These are phyloP conservation scores for Clohesyomyces aquaticus DNA, from an alignment of 495 filamentous ascomycete species.

Conservation along the genomic window DNA sequence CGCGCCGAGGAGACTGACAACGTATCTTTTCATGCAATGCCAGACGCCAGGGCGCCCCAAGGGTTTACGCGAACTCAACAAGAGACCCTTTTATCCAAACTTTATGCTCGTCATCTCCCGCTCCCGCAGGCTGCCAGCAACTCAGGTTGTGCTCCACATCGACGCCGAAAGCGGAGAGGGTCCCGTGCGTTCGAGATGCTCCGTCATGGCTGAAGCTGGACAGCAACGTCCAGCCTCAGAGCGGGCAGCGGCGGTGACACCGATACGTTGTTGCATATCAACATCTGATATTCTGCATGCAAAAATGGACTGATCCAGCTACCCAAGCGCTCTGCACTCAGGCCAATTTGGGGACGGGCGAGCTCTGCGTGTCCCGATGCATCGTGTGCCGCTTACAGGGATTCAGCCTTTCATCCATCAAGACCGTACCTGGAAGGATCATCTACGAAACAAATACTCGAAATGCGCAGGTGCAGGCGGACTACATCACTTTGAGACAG, in stretches of 20 bases:
- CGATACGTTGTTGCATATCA: not conserved
- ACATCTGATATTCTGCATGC: slow-evolving; percentile 11
- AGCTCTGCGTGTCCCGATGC: not conserved
- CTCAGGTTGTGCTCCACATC: slow-evolving; percentile 9
- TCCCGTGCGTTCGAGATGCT: not conserved
- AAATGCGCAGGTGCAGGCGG: slow-evolving; percentile 12
- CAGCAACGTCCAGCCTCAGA: not conserved
- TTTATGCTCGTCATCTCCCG: slow-evolving; percentile 42
- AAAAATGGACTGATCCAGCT: slow-evolving; percentile 15
- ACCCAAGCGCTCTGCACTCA: slow-evolving; percentile 11
- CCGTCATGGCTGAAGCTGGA: not conserved
- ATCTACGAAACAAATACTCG: not conserved
- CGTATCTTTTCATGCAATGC: not conserved
- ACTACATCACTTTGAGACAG: slow-evolving; percentile 5
- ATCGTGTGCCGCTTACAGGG: slow-evolving; percentile 25
- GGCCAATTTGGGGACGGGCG: slow-evolving; percentile 3
- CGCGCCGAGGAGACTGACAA: too few species aligned
- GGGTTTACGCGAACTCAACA: slow-evolving; percentile 12
- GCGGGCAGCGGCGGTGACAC: not conserved
- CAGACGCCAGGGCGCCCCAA: slow-evolving; percentile 24
- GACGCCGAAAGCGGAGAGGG: slow-evolving; percentile 56
- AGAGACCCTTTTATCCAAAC: slow-evolving; percentile 30
- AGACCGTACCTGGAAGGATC: slow-evolving; percentile 26
- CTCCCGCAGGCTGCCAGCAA: slow-evolving; percentile 27
- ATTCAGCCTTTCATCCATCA: too few species aligned